Evolutionary conservation across 345 rosid genomes (phyloP).

Genomic region (Kernera saxatilis): DNA sequence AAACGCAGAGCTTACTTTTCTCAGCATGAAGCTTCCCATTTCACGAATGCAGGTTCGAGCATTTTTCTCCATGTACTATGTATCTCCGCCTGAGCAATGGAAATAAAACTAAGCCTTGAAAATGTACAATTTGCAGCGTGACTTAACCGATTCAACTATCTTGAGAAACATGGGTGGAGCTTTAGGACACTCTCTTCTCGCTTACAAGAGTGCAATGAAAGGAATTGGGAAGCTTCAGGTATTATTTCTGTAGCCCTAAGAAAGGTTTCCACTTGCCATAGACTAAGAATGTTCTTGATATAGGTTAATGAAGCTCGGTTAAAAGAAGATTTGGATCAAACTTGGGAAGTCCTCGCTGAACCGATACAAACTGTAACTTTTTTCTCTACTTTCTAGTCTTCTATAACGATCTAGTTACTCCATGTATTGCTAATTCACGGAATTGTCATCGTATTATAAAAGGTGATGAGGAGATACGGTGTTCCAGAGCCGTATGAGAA

Average conservation of each 20-base stretch:
- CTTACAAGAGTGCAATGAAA: slow-evolving; percentile 80
- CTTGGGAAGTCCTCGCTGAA: slow-evolving; percentile 98
- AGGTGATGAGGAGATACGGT: slow-evolving; percentile 94
- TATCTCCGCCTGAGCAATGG: neutral
- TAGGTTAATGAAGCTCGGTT: slow-evolving; percentile 82
- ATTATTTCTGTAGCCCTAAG: neutral
- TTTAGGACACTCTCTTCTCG: slow-evolving; percentile 92
- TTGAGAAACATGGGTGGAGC: slow-evolving; percentile 92
- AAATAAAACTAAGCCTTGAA: neutral
- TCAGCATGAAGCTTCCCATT: slow-evolving; percentile 76
- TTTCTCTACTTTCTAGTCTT: neutral
- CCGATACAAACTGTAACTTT: slow-evolving; percentile 80
- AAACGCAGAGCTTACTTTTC: slow-evolving; percentile 60
- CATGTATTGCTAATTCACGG: neutral
- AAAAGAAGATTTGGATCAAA: slow-evolving; percentile 69
- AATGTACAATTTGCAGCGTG: slow-evolving; percentile 51
- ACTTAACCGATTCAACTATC: slow-evolving; percentile 92
- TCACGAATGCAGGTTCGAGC: slow-evolving; percentile 86
- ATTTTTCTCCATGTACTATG: neutral
- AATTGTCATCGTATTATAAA: neutral
- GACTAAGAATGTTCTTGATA: neutral
- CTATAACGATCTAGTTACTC: neutral
- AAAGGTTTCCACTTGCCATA: neutral
- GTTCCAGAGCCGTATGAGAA: slow-evolving; percentile 96
- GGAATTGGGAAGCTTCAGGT: slow-evolving; percentile 95